Evolutionary conservation across 768 basidiomycete genomes (phyloP).

Genomic region (Tricholomella constricta): DNA sequence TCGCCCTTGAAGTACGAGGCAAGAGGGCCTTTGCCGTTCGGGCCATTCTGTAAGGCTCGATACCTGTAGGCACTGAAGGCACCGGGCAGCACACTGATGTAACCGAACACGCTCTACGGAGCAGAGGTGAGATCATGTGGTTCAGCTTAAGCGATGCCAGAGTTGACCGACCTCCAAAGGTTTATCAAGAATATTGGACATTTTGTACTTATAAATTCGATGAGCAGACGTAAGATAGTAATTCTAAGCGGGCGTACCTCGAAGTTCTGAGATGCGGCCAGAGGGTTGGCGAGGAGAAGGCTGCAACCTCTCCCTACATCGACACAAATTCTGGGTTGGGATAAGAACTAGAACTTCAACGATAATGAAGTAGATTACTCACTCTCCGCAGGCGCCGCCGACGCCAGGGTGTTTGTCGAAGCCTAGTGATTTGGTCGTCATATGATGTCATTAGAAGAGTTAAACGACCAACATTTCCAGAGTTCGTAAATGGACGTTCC

Average conservation of each 20-base stretch:
- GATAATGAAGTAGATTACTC: constrained; percentile 17
- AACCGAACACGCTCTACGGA: constrained; percentile 74
- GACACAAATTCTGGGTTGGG: constrained; percentile 66
- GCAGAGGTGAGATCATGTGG: background rate
- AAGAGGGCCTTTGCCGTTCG: constrained; percentile 86
- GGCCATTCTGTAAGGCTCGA: constrained; percentile 82
- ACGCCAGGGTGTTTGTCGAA: constrained; percentile 86
- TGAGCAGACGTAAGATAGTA: background rate
- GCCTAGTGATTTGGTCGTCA: constrained; percentile 33
- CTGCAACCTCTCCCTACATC: constrained; percentile 76
- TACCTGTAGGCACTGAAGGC: constrained; percentile 94
- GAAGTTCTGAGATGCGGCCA: constrained; percentile 95
- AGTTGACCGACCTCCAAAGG: constrained; percentile 72
- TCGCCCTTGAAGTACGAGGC: constrained; percentile 95
- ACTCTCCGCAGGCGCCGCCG: constrained; percentile 97
- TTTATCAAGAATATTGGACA: constrained; percentile 96
- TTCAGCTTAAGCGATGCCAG: background rate
- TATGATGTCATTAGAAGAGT: background rate
- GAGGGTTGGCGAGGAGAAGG: constrained; percentile 69
- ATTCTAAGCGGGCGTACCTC: constrained; percentile 48
- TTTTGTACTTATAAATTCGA: constrained; percentile 67
- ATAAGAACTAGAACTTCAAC: background rate
- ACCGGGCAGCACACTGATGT: constrained; percentile 87
- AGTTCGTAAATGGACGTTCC: constrained; percentile 94
- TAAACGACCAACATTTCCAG: constrained; percentile 73